Evolutionary conservation across 1,139 yeast species (phyloP), one percentile per base, ranked within the genome.

Genomic region (Taphrina populina): DNA sequence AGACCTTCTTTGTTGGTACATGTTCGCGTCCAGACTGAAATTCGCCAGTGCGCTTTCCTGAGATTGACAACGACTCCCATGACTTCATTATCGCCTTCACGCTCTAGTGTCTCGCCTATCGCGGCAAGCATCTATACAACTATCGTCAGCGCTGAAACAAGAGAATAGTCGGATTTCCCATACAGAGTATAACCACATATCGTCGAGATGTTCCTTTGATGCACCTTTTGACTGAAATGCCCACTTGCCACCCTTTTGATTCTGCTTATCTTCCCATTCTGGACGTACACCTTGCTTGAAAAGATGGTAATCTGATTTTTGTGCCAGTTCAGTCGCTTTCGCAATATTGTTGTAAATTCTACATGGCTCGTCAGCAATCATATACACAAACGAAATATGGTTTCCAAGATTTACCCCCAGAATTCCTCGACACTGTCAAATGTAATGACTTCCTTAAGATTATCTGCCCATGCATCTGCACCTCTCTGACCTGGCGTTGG

Each of bases 211-310:
- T 44, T 73, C 73, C 58, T 73, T 71, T 60, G 76, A 76, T 62
- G 78, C 84, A 64, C 81, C 80, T 70, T 77, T 82, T 73, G 84
- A 82, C 71, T 80, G 83, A 73, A 81, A 86, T 39, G 87, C 79
- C 96, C 96, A 92, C 74, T 87, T 88, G 67, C 98, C 98, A 69
- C 99, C 98, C 65, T 82, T 78, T 61, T 88, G 72, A 74, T 94
- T 94, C 64, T 81, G 79, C 57, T 75, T 77, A 72, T 92, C 97
- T 77, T 92, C 99, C 99, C 99, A 92, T 76, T 92, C 97, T 58
- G 98, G 99, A 71, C 88, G 85, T 66, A 94, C 82, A 57, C 92
- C 96, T 69, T 85, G 86, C 74, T 92, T 86, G 77, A 94, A 92
- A 69, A 92, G 81, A 70, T 94, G 96, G 74, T 92, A 92, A 72